Conservation (phyloP, 208 protist species). For the Wallacemonas rigidus region DNA sequence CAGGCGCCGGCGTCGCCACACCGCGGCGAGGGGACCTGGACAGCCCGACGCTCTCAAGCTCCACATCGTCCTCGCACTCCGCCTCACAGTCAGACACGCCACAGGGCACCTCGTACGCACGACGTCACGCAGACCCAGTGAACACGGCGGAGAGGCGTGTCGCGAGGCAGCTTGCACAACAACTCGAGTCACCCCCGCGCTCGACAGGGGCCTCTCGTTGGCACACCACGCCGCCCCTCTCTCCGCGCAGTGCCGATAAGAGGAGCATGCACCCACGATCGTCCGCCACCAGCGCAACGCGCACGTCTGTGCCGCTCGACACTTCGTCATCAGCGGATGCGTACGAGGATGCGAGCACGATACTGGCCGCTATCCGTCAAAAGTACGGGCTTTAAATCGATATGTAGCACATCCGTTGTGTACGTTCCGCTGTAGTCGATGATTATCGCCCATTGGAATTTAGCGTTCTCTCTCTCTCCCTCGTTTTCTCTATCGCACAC, state of each 20-base stretch:
- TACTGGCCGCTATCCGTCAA: slow-evolving; percentile 49
- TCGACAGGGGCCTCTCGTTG: background rate
- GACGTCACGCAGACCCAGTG: slow-evolving; percentile 5
- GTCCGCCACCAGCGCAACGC: background rate
- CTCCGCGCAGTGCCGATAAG: background rate
- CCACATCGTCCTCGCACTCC: background rate
- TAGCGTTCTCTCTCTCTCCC: no score
- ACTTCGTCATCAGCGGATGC: slow-evolving; percentile 3
- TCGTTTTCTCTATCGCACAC: no score
- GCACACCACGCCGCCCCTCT: background rate
- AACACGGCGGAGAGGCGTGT: slow-evolving; percentile 5
- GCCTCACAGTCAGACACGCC: background rate
- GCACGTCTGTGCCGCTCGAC: background rate
- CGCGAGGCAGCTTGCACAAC: background rate
- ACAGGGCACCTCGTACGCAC: background rate
- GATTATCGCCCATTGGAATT: no score
- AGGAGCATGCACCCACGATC: no score
- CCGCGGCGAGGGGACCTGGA: slow-evolving; percentile 1
- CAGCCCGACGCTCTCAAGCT: slow-evolving; percentile 13
- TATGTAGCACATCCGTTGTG: background rate
- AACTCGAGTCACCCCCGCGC: background rate
- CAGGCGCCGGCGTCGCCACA: background rate
- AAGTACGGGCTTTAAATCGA: slow-evolving; percentile 38
- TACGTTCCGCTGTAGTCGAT: background rate
- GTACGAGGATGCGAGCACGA: slow-evolving; percentile 50